Evolutionary conservation across 495 filamentous ascomycete genomes (phyloP).

Genomic region (Daldinia concentrica): DNA sequence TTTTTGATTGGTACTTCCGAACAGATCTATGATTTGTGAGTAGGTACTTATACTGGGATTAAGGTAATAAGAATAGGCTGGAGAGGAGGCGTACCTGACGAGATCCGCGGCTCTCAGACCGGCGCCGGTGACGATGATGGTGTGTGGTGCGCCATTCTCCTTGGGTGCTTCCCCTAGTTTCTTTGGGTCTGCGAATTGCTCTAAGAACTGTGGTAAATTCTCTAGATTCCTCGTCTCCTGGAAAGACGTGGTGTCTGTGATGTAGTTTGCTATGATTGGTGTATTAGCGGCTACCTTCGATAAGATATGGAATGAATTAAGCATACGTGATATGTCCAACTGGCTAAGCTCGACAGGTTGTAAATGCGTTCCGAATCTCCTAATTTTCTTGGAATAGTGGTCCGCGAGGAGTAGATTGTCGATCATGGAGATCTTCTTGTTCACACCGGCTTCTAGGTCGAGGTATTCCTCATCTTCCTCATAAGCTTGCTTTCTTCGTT

Average conservation of each 20-base stretch:
- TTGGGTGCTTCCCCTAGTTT: constrained; percentile 70
- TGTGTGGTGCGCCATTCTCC: constrained; percentile 82
- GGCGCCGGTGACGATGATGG: constrained; percentile 80
- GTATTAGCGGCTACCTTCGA: constrained; percentile 3
- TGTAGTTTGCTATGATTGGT: constrained; percentile 44
- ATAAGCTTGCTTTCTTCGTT: constrained; percentile 65
- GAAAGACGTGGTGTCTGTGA: constrained; percentile 79
- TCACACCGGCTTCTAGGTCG: constrained; percentile 72
- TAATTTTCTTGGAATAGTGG: constrained; percentile 79
- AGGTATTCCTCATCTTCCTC: constrained; percentile 67
- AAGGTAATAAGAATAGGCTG: background rate
- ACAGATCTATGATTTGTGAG: constrained; percentile 64
- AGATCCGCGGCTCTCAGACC: constrained; percentile 84
- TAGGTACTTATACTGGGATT: background rate
- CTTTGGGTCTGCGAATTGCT: constrained; percentile 66
- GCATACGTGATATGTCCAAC: constrained; percentile 77
- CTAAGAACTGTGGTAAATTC: constrained; percentile 80
- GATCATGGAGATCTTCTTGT: constrained; percentile 82
- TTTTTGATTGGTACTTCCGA: constrained; percentile 79
- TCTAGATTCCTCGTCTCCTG: constrained; percentile 67
- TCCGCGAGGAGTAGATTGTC: constrained; percentile 85
- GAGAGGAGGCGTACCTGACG: constrained; percentile 61
- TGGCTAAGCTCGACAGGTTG: constrained; percentile 86
- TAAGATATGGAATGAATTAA: background rate
- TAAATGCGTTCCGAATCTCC: constrained; percentile 78